These are phyloP conservation scores for Angomonas deanei DNA, from an alignment of 208 protist genomes.

Conservation along the genomic window DNA sequence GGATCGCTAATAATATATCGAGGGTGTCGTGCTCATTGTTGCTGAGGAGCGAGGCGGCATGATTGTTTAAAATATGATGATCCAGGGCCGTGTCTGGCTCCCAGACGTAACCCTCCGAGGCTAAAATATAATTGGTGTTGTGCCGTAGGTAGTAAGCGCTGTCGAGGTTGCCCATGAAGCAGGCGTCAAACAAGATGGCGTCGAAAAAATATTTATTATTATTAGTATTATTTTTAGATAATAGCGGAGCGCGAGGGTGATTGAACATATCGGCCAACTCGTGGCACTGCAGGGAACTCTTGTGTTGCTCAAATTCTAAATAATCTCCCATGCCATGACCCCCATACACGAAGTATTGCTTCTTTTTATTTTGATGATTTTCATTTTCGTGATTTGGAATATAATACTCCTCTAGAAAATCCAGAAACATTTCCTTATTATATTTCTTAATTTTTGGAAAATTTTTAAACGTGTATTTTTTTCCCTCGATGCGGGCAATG, in stretches of 20 bases:
- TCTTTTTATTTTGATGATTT: slow-evolving; percentile 17
- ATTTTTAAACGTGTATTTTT: slow-evolving; percentile 45
- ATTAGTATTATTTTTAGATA: background rate
- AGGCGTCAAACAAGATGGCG: slow-evolving; percentile 82
- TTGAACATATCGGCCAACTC: slow-evolving; percentile 68
- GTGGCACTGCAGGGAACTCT: slow-evolving; percentile 57
- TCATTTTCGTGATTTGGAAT: slow-evolving; percentile 59
- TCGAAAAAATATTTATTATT: slow-evolving; percentile 37
- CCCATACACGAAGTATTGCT: slow-evolving; percentile 83
- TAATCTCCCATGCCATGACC: slow-evolving; percentile 88
- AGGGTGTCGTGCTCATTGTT: slow-evolving; percentile 48
- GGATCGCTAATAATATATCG: slow-evolving; percentile 52
- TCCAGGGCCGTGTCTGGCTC: slow-evolving; percentile 70
- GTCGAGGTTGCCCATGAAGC: slow-evolving; percentile 86
- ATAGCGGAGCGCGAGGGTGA: slow-evolving; percentile 10
- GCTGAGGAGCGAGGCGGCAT: slow-evolving; percentile 71
- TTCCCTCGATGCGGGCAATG: slow-evolving; percentile 71
- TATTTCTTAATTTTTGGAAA: slow-evolving; percentile 44
- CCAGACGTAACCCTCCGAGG: slow-evolving; percentile 84
- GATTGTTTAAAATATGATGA: slow-evolving; percentile 79
- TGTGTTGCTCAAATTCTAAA: slow-evolving; percentile 64
- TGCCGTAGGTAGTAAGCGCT: slow-evolving; percentile 78
- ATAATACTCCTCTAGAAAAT: slow-evolving; percentile 33
- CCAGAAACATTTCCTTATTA: slow-evolving; percentile 44
- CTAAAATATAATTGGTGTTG: slow-evolving; percentile 80